Percentiles rank a stretch among this genome's conserved stretches.
phyloP scores from a whole-genome alignment of 2,329 filamentous ascomycete genomes.

The Paraphaeosphaeria minitans region DNA sequence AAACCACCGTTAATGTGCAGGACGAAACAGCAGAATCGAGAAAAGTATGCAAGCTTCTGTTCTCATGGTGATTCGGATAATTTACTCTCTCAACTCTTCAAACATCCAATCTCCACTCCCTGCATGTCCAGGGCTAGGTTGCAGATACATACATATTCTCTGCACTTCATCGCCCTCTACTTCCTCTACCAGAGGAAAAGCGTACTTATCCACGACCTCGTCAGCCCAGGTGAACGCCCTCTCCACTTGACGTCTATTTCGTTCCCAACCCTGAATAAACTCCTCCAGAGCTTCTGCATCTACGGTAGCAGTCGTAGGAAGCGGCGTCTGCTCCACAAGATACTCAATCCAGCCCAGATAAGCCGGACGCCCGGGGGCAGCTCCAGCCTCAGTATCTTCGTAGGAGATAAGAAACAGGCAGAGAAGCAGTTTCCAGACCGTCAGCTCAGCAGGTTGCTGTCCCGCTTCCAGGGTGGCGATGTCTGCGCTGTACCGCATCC shows the following conservation, averaged over 20 bases:
- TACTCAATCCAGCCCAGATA: conserved; percentile 14
- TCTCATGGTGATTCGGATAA: too few species aligned
- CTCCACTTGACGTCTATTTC: conserved; percentile 23
- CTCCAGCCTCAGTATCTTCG: neutral
- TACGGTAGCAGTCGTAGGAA: conserved; percentile 14
- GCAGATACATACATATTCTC: conserved; percentile 16
- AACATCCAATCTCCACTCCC: neutral
- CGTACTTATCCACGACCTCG: conserved; percentile 24
- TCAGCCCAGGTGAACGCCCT: conserved; percentile 33
- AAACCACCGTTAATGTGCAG: too few species aligned
- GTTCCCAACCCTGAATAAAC: conserved; percentile 16
- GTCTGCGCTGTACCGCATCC: neutral
- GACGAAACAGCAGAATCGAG: too few species aligned
- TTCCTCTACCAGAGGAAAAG: conserved; percentile 11
- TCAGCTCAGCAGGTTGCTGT: conserved; percentile 11
- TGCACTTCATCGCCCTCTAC: conserved; percentile 12
- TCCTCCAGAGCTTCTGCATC: conserved; percentile 10
- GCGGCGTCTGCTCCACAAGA: conserved; percentile 13
- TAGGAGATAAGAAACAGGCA: conserved; percentile 21
- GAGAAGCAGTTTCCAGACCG: conserved; percentile 33
- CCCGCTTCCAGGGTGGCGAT: conserved; percentile 14
- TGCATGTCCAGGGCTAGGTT: neutral
- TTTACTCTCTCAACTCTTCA: neutral
- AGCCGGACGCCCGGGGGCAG: conserved; percentile 11
- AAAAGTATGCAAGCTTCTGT: too few species aligned